Conservation (phyloP, 139 green algal genomes). For the Zygnema circumcarinatum region DNA sequence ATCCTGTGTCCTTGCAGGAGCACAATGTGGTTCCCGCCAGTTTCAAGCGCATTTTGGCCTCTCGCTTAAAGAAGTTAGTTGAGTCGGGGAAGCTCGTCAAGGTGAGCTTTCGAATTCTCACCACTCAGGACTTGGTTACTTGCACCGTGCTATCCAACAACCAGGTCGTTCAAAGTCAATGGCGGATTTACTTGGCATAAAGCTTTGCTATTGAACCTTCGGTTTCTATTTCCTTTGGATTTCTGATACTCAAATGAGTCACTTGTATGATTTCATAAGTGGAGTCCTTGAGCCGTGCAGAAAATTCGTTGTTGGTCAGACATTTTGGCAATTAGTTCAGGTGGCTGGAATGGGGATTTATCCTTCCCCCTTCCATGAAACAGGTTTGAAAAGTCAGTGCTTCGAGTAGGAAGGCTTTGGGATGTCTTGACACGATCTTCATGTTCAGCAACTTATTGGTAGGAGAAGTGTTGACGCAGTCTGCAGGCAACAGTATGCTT, state of each 20-base stretch:
- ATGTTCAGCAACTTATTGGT: background rate
- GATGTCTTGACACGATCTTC: too few relatives aligned
- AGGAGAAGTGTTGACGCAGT: background rate
- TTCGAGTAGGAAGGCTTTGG: too few relatives aligned
- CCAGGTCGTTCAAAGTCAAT: background rate
- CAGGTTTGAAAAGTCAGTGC: too few relatives aligned
- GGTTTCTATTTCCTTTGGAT: background rate
- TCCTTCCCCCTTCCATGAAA: too few relatives aligned
- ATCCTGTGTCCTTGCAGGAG: too few relatives aligned
- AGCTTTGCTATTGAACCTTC: background rate
- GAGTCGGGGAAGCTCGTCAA: constrained; percentile 42
- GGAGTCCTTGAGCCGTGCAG: background rate
- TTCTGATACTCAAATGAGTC: background rate
- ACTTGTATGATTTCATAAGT: background rate
- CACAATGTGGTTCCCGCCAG: constrained; percentile 9
- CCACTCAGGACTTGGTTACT: background rate
- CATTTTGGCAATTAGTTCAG: too few relatives aligned
- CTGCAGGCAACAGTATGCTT: background rate
- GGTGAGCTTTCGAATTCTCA: constrained; percentile 3
- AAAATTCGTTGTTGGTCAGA: too few relatives aligned
- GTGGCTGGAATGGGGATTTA: too few relatives aligned
- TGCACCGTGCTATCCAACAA: background rate
- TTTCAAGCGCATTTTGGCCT: constrained; percentile 22
- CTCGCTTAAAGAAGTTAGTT: constrained; percentile 4
- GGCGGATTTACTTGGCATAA: too few relatives aligned